Conservation (phyloP, 768 basidiomycete species). For the Lentinula raphanica region DNA sequence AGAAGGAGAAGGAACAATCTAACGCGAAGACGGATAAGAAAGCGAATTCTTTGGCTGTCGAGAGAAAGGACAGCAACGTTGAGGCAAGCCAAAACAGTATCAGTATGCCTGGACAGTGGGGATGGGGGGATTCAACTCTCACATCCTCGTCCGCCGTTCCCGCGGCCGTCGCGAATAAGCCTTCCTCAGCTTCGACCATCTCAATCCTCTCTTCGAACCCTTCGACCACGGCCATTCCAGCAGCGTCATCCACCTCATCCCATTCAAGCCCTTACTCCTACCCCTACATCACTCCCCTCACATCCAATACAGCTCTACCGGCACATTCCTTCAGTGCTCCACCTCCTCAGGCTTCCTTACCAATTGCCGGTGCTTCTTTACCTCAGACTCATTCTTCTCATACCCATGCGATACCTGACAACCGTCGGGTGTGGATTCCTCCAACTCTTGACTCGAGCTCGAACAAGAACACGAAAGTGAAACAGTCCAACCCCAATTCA, state of each 20-base stretch:
- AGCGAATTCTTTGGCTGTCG: background rate
- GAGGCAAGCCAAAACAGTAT: background rate
- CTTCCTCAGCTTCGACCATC: background rate
- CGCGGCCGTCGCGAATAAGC: too few relatives aligned
- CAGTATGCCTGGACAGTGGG: slow-evolving; percentile 4
- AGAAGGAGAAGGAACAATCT: background rate
- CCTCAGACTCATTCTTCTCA: background rate
- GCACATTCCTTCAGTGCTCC: background rate
- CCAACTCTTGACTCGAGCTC: background rate
- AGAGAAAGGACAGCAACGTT: background rate
- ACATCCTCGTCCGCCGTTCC: background rate
- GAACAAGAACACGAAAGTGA: background rate
- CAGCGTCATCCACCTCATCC: background rate
- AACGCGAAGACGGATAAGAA: background rate
- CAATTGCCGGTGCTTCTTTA: background rate
- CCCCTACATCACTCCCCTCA: background rate
- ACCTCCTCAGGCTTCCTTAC: background rate
- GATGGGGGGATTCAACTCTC: background rate
- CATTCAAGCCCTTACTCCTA: background rate
- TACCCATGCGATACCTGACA: background rate
- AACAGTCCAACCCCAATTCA: background rate
- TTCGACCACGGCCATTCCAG: background rate
- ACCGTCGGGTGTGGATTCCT: slow-evolving; percentile 6
- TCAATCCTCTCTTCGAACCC: background rate
- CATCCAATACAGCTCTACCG: background rate